Conservation (phyloP, 202 grass and related monocot genomes). For the Digitaria exilis region DNA sequence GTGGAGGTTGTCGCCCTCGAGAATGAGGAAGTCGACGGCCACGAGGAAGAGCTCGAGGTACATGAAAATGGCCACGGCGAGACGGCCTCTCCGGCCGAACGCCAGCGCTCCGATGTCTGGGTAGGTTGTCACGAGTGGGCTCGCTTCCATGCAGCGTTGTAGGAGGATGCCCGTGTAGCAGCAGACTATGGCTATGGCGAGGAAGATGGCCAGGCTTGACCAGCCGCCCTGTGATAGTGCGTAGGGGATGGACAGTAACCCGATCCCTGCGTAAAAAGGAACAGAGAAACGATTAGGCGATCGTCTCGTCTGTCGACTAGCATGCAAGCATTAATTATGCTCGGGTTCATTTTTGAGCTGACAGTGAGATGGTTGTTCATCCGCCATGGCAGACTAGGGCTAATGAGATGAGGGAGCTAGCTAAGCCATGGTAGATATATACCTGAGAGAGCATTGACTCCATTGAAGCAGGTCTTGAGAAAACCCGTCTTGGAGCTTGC, state of each 20-base stretch:
- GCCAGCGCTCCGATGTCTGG: conserved; percentile 36
- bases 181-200: conserved; percentile 36
- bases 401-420: too few relatives aligned
- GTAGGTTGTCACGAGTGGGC: not conserved
- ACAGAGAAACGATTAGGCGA: too few relatives aligned
- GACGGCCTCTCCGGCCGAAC: too few relatives aligned
- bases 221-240: conserved; percentile 61
- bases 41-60: too few relatives aligned
- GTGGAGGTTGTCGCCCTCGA: not conserved
- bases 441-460: conserved; percentile 33
- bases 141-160: conserved; percentile 58
- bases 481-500: conserved; percentile 22
- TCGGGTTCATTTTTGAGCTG: too few relatives aligned
- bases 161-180: conserved; percentile 65
- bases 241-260: conserved; percentile 66
- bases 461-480: conserved; percentile 39
- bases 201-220: conserved; percentile 53
- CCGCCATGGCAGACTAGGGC: not conserved
- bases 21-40: too few relatives aligned
- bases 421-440: too few relatives aligned
- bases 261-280: too few relatives aligned
- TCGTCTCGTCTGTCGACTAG: too few relatives aligned
- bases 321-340: too few relatives aligned
- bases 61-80: too few relatives aligned
- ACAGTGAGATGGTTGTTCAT: too few relatives aligned